Conservation (phyloP, 2,329 filamentous ascomycete species). For the Aspergillaceae sp. region DNA sequence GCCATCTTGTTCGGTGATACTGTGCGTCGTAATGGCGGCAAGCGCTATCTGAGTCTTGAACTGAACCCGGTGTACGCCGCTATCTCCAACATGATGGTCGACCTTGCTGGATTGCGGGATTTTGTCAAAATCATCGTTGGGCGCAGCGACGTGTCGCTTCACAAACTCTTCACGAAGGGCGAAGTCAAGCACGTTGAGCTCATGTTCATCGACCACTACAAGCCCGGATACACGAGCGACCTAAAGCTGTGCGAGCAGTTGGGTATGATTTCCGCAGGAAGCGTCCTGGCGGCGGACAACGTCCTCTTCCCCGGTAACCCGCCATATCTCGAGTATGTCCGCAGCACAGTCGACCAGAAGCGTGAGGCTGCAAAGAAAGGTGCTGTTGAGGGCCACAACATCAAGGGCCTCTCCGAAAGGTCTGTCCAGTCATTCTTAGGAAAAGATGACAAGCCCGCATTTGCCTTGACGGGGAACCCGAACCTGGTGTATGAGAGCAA, state of each 20-base stretch:
- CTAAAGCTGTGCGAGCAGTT: conserved; percentile 69
- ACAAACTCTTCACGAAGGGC: conserved; percentile 48
- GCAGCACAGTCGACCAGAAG: conserved; percentile 57
- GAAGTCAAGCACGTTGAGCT: conserved; percentile 55
- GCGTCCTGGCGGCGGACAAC: conserved; percentile 38
- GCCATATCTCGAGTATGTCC: conserved; percentile 53
- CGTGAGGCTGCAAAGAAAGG: conserved; percentile 31
- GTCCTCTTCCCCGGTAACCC: conserved; percentile 38
- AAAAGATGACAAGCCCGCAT: conserved; percentile 16
- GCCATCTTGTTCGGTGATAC: conserved; percentile 65
- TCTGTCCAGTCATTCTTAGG: conserved; percentile 18
- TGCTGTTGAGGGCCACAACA: conserved; percentile 10
- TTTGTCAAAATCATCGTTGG: conserved; percentile 64
- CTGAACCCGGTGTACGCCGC: conserved; percentile 65
- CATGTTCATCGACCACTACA: conserved; percentile 74
- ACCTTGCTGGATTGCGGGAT: conserved; percentile 63
- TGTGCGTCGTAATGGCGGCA: conserved; percentile 54
- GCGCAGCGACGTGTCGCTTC: conserved; percentile 57
- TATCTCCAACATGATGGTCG: conserved; percentile 59
- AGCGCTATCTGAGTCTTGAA: conserved; percentile 63
- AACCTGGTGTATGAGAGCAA: conserved; percentile 57
- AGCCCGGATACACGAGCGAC: conserved; percentile 65
- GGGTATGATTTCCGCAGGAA: conserved; percentile 52
- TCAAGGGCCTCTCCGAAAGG: conserved; percentile 12
- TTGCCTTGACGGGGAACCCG: conserved; percentile 48